A percentile compares a stretch with the other conserved stretches of the same genome.
phyloP scores from a whole-genome alignment of 257 asterid species.

The Orobanche coerulescens region DNA sequence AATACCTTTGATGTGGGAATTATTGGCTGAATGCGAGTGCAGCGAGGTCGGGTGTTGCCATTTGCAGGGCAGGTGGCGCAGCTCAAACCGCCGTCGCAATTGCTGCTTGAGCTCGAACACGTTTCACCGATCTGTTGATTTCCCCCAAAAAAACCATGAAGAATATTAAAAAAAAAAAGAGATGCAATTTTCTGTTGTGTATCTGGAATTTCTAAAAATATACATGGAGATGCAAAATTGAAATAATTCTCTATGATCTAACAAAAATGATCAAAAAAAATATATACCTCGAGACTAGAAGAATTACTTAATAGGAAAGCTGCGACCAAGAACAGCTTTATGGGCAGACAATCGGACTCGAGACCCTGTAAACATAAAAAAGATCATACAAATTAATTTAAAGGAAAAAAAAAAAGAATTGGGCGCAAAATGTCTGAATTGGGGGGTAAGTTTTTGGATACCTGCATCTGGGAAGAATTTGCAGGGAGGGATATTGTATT shows the following conservation, averaged over 20 bases:
- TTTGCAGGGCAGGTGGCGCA: slow-evolving; percentile 62
- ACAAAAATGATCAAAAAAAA: neutral
- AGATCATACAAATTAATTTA: neutral
- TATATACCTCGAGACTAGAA: slow-evolving; percentile 43
- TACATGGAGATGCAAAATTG: neutral
- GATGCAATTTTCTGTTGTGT: neutral
- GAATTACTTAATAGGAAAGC: slow-evolving; percentile 32
- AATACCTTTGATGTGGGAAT: slow-evolving; percentile 53
- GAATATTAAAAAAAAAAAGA: no score
- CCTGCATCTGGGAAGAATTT: slow-evolving; percentile 27
- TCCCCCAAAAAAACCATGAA: no score
- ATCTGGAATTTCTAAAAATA: neutral
- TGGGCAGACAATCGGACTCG: slow-evolving; percentile 12
- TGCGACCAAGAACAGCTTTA: slow-evolving; percentile 32
- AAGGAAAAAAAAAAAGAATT: neutral
- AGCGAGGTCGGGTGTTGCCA: slow-evolving; percentile 74
- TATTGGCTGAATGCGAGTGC: slow-evolving; percentile 58
- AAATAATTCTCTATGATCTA: neutral
- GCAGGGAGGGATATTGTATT: neutral
- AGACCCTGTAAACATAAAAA: slow-evolving; percentile 30
- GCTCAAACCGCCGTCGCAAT: slow-evolving; percentile 52
- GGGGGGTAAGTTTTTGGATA: slow-evolving; percentile 16
- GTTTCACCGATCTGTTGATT: slow-evolving; percentile 60
- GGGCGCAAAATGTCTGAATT: neutral
- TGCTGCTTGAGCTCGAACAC: slow-evolving; percentile 36